Evolutionary conservation across 225 moss, liverwort and hornwort species (phyloP), one percentile per base, ranked within the genome.

Genomic region (Pseudisothecium myosuroides): DNA sequence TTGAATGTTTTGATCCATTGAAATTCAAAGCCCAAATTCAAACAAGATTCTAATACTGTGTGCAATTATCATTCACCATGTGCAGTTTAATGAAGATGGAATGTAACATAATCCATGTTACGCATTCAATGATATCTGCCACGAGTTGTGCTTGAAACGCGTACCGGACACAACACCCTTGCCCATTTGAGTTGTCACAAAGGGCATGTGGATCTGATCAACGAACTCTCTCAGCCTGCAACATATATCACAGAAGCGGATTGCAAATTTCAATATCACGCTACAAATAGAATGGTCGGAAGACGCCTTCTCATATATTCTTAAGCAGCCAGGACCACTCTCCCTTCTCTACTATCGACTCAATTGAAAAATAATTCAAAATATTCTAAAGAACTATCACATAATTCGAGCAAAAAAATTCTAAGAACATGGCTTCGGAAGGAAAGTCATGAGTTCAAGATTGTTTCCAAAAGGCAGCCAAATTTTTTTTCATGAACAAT

Each of bases 121-220:
- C 50, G n/a, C 15, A 78, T 74, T 86, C 56, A 47, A 87, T 50
- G 36, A 41, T 43, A 88, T 84, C 43, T 67, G 76, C 39, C 56
- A 73, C 54, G 50, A 58, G 32, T 50, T 59, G 49, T 54, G 75
- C 87, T 52, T 74, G 64, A 75, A 92, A 61, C 20, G 87, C 74
- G 41, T 92, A 97, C 97, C 97, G 47, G 94, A 92, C 72, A 98
- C 92, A 64, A 98, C 98, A 84, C 98, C 98, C 90, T 98, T 98
- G 88, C 98, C 98, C 98, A 98, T 98, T 93, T 98, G 98, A 87
- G 98, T 98, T 59, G 97, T 96, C 75, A 95, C 93, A 81, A 98
- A 98, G 52, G 98, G 98, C 55, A 98, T 95, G 37, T 88, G 86
- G 84, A 98, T 66, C 89, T 98, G 84, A 87, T 98, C 95, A 62